These are phyloP conservation scores for Aureobasidium pullulans DNA, from an alignment of 2,329 filamentous ascomycete species.

Conservation along the genomic window DNA sequence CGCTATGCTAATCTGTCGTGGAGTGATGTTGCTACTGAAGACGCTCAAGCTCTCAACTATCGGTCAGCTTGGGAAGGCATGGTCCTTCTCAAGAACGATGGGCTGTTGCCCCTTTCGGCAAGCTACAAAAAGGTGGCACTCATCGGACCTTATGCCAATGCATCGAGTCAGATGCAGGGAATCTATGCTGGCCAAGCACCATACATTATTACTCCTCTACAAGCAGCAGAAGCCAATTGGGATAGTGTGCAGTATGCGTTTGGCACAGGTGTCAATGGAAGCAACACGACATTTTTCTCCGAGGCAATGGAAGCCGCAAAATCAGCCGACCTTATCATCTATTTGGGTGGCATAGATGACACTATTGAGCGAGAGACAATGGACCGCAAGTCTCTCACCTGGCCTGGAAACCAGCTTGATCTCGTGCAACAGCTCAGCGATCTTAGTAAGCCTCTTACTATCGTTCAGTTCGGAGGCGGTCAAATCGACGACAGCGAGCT, in stretches of 20 bases:
- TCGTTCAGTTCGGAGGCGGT: constrained; percentile 47
- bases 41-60: constrained; percentile 49
- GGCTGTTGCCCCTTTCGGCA: constrained; percentile 36
- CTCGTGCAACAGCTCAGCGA: constrained; percentile 42
- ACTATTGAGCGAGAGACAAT: constrained; percentile 45
- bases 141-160: constrained; percentile 53
- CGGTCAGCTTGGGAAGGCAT: constrained; percentile 44
- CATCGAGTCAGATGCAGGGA: constrained; percentile 51
- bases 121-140: constrained; percentile 42
- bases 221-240: constrained; percentile 42
- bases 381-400: constrained; percentile 47
- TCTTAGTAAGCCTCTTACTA: constrained; percentile 43
- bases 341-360: constrained; percentile 50
- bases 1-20: constrained; percentile 48
- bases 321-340: constrained; percentile 46
- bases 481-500: constrained; percentile 47
- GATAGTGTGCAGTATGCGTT: constrained; percentile 40
- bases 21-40: constrained; percentile 48
- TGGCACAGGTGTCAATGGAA: constrained; percentile 28
- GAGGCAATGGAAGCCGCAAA: constrained; percentile 30
- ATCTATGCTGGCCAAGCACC: constrained; percentile 53
- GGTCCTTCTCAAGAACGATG: constrained; percentile 48
- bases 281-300: constrained; percentile 26
- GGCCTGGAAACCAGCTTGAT: constrained; percentile 46
- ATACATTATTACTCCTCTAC: constrained; percentile 47